Conservation (phyloP, 345 rosid genomes). For the Draba incana region DNA sequence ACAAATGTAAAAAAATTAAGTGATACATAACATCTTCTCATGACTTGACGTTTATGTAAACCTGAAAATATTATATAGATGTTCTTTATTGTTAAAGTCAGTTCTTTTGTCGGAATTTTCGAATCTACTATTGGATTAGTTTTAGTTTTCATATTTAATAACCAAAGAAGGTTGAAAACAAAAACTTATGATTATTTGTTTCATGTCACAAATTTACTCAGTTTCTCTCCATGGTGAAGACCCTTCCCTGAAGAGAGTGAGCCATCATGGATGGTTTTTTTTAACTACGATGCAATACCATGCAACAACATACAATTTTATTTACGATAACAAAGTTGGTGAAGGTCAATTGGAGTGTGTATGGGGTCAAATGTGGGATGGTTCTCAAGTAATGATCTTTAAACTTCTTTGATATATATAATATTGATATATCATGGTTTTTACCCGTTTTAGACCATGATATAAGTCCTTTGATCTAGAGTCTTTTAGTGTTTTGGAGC, state of each 20-base stretch:
- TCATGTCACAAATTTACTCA: no score
- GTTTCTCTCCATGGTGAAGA: no score
- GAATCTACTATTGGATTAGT: constrained; percentile 8
- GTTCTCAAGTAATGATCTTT: constrained; percentile 72
- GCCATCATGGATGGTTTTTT: constrained; percentile 75
- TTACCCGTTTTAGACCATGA: no score
- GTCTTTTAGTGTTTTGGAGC: no score
- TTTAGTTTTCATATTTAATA: constrained; percentile 24
- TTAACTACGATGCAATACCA: constrained; percentile 41
- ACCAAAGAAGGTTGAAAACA: background rate
- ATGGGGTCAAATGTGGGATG: constrained; percentile 93
- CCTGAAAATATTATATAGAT: no score
- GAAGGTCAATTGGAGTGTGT: constrained; percentile 97
- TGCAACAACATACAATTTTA: constrained; percentile 90
- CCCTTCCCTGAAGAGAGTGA: constrained; percentile 53
- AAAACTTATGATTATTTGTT: no score
- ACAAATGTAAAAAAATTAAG: no score
- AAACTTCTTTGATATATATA: background rate
- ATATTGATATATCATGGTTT: no score
- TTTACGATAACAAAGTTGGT: constrained; percentile 94
- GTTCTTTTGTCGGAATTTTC: background rate
- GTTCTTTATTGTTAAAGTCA: background rate
- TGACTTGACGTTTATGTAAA: no score
- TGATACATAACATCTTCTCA: no score
- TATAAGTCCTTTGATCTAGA: no score